These are phyloP conservation scores for Nicotiana tomentosiformis DNA, from an alignment of 257 asterid species.

Conservation along the genomic window DNA sequence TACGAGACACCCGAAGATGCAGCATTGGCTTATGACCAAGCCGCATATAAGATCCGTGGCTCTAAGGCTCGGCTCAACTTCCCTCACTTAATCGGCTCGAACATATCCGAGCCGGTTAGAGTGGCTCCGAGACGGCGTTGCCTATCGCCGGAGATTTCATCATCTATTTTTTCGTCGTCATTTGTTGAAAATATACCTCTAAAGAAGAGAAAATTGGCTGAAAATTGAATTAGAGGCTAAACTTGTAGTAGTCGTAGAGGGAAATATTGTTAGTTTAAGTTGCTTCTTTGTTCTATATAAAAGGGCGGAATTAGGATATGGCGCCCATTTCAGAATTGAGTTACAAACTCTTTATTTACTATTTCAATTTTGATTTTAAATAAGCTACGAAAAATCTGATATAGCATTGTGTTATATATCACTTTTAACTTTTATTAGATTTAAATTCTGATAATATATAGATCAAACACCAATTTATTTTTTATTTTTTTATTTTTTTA, in stretches of 20 bases:
- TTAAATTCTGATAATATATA: too few relatives aligned
- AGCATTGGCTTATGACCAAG: conserved; percentile 44
- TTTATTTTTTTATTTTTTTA: too few relatives aligned
- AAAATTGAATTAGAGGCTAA: not conserved
- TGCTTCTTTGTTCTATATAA: not conserved
- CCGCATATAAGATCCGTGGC: conserved; percentile 39
- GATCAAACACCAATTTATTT: not conserved
- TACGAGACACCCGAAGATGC: conserved; percentile 56
- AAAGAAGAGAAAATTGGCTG: not conserved
- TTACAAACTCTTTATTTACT: not conserved
- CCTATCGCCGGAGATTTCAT: not conserved
- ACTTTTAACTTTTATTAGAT: not conserved
- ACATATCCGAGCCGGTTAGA: conserved; percentile 19
- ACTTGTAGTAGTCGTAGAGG: not conserved
- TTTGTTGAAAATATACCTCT: not conserved
- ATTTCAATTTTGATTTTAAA: not conserved
- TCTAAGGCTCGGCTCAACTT: conserved; percentile 40
- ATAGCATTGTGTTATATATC: not conserved
- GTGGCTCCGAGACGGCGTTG: conserved; percentile 17
- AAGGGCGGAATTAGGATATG: not conserved
- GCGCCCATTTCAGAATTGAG: not conserved
- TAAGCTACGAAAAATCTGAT: not conserved
- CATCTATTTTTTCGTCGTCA: not conserved
- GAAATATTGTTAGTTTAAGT: not conserved
- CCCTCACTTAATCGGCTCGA: conserved; percentile 39